These are phyloP conservation scores for Pichia terricola DNA, from an alignment of 1,139 yeast species.

Conservation along the genomic window DNA sequence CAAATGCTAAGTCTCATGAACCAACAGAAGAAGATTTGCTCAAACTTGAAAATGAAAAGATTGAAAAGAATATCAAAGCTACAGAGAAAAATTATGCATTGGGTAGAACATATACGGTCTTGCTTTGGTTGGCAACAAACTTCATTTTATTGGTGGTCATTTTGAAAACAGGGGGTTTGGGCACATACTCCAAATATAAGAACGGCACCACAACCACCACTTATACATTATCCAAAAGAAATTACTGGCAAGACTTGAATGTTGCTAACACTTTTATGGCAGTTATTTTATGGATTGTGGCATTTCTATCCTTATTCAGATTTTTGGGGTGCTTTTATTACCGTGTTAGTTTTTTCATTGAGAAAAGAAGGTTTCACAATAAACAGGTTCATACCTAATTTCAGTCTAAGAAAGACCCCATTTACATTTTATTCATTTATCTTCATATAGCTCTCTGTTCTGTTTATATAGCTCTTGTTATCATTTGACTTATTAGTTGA, in stretches of 20 bases:
- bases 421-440: no score
- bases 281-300: constrained; percentile 72
- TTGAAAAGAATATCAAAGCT: constrained; percentile 29
- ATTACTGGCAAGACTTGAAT: constrained; percentile 26
- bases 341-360: constrained; percentile 17
- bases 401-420: not conserved
- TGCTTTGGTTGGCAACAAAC: constrained; percentile 78
- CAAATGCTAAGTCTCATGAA: constrained; percentile 13
- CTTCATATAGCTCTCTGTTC: no score
- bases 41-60: constrained; percentile 13
- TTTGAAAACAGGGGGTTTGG: constrained; percentile 31
- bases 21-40: constrained; percentile 10
- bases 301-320: constrained; percentile 62
- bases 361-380: constrained; percentile 7
- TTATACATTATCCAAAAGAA: constrained; percentile 36
- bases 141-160: constrained; percentile 68
- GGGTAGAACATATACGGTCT: constrained; percentile 84
- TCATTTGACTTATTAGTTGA: no score
- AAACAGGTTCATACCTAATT: not conserved
- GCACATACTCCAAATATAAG: constrained; percentile 25
- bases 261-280: constrained; percentile 43
- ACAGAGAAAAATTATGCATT: constrained; percentile 41
- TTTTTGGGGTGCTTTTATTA: constrained; percentile 49
- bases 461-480: no score
- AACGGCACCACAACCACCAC: constrained; percentile 44